These are phyloP conservation scores for Populus simonii DNA, from an alignment of 345 rosid genomes.

Conservation along the genomic window DNA sequence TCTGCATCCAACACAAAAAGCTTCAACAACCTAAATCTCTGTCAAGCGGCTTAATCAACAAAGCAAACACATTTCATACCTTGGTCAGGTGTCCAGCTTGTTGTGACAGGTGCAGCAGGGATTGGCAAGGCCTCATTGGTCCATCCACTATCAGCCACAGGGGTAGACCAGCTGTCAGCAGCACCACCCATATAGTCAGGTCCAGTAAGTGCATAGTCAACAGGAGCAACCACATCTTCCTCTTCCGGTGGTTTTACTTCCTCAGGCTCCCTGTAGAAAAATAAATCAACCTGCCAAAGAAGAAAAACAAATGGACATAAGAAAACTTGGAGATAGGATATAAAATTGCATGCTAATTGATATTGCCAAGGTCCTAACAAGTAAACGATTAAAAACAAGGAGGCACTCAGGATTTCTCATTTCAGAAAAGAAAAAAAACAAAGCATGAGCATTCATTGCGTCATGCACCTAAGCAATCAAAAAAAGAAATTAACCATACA, in stretches of 20 bases:
- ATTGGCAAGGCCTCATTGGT: slow-evolving; percentile 43
- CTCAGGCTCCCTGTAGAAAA: slow-evolving; percentile 29
- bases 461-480: too few relatives aligned
- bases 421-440: neutral
- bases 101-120: slow-evolving; percentile 47
- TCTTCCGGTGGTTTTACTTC: slow-evolving; percentile 31
- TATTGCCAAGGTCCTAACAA: neutral
- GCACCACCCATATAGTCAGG: slow-evolving; percentile 32
- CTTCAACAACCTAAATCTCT: neutral
- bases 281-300: slow-evolving; percentile 21
- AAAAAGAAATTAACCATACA: too few relatives aligned
- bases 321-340: neutral
- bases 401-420: neutral
- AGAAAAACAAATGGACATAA: neutral
- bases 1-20: neutral
- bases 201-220: slow-evolving; percentile 27
- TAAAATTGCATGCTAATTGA: neutral
- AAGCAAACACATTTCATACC: neutral
- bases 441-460: too few relatives aligned
- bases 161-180: slow-evolving; percentile 50
- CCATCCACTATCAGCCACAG: slow-evolving; percentile 56
- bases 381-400: neutral
- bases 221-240: slow-evolving; percentile 22
- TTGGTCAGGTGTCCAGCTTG: slow-evolving; percentile 38
- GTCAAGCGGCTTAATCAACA: neutral